A percentile compares a stretch with the other conserved stretches of the same genome.
Evolutionary conservation across 495 filamentous ascomycete species (phyloP).

Genomic region (Daldinia loculata): DNA sequence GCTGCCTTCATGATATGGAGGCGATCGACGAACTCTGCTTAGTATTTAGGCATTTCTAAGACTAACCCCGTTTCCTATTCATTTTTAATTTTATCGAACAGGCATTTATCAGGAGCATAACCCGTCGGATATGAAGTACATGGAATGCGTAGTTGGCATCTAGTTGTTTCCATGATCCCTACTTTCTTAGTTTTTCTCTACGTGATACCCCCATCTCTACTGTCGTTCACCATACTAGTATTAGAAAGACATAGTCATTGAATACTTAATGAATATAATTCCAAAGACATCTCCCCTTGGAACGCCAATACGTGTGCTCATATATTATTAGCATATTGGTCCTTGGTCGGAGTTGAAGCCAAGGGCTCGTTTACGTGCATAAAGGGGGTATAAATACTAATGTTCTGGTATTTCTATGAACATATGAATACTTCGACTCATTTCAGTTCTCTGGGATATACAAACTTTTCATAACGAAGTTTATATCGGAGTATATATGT

Average conservation of each 20-base stretch:
- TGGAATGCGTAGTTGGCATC: constrained; percentile 20
- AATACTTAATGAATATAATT: constrained; percentile 36
- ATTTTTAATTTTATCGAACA: constrained; percentile 21
- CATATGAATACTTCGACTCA: too few relatives aligned
- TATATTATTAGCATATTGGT: background rate
- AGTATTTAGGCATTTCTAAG: constrained; percentile 17
- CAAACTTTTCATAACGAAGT: too few relatives aligned
- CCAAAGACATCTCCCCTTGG: background rate
- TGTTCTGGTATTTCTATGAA: too few relatives aligned
- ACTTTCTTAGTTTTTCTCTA: constrained; percentile 12
- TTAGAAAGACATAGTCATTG: constrained; percentile 19
- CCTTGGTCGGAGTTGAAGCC: background rate
- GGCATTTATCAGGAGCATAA: constrained; percentile 25
- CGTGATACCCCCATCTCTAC: constrained; percentile 43
- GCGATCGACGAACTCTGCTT: constrained; percentile 55
- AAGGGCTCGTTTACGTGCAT: too few relatives aligned
- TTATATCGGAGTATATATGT: too few relatives aligned
- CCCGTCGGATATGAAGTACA: constrained; percentile 9
- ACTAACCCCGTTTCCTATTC: constrained; percentile 11
- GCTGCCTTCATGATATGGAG: constrained; percentile 78
- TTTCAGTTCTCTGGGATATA: too few relatives aligned
- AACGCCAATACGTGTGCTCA: background rate
- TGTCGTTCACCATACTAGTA: constrained; percentile 26
- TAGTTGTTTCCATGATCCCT: constrained; percentile 9
- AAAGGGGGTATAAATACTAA: too few relatives aligned